Conservation (phyloP, 23 red algal species). For the Chondrus crispus region DNA sequence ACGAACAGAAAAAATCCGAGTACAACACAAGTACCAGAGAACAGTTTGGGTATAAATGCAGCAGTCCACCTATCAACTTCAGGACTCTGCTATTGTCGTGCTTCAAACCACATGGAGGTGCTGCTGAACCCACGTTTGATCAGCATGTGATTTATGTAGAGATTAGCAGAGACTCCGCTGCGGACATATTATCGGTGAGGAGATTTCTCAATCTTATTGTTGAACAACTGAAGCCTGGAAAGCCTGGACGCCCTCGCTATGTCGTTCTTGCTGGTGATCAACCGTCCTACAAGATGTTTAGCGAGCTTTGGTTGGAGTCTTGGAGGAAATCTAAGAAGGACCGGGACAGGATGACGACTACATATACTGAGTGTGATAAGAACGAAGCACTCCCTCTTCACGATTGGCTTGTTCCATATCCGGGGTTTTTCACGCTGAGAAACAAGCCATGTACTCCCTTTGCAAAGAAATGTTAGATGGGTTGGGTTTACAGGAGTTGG, state of each 20-base stretch:
- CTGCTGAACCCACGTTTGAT: neutral
- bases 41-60: no score
- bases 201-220: neutral
- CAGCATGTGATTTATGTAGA: neutral
- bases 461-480: neutral
- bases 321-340: neutral
- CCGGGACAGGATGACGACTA: neutral
- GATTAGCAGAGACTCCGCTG: neutral
- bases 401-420: neutral
- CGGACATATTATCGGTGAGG: neutral
- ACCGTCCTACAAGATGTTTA: neutral
- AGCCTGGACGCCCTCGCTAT: neutral
- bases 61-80: neutral
- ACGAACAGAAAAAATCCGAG: neutral
- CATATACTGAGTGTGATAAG: no score
- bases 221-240: neutral
- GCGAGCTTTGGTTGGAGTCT: neutral
- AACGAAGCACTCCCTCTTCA: neutral
- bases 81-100: neutral
- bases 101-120: neutral
- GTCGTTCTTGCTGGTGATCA: neutral
- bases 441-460: neutral
- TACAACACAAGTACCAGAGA: neutral
- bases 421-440: neutral
- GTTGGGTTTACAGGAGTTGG: neutral